Conservation (phyloP, 768 basidiomycete genomes). For the Phylloporus sp. region DNA sequence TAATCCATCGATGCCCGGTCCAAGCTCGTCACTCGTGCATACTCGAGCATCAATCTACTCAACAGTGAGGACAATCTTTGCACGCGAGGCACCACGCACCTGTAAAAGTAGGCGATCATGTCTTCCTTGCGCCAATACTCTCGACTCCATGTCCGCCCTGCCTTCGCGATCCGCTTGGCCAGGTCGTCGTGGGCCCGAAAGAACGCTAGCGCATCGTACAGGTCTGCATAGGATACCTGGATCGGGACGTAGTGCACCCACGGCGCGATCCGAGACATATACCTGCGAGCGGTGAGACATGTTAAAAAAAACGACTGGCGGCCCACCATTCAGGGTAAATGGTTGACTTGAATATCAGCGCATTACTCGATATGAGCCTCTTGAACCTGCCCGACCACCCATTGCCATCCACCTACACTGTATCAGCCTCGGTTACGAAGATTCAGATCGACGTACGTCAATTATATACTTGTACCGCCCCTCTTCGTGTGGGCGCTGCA, state of each 20-base stretch:
- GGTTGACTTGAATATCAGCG: conserved; percentile 65
- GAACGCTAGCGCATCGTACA: conserved; percentile 70
- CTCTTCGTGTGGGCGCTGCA: conserved; percentile 44
- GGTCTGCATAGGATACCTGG: conserved; percentile 58
- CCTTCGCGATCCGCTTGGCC: conserved; percentile 51
- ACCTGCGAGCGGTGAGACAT: background rate
- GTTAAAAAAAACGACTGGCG: no score
- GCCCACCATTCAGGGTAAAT: conserved; percentile 71
- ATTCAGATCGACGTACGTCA: conserved; percentile 38
- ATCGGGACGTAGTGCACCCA: conserved; percentile 78
- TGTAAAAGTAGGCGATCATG: conserved; percentile 53
- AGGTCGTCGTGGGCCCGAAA: conserved; percentile 66
- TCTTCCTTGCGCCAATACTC: conserved; percentile 60
- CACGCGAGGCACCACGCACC: conserved; percentile 32
- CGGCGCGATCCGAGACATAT: conserved; percentile 48
- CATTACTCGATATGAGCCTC: conserved; percentile 56
- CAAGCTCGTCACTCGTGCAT: conserved; percentile 46
- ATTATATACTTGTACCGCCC: conserved; percentile 59
- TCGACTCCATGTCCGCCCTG: conserved; percentile 56
- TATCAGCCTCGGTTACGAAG: background rate
- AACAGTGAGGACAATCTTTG: background rate
- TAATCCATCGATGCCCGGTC: conserved; percentile 45
- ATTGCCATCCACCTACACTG: conserved; percentile 48
- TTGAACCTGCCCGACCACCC: conserved; percentile 74
- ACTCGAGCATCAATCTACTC: conserved; percentile 51